Evolutionary conservation across 768 basidiomycete species (phyloP).

Genomic region (Kwoniella dejecticola): DNA sequence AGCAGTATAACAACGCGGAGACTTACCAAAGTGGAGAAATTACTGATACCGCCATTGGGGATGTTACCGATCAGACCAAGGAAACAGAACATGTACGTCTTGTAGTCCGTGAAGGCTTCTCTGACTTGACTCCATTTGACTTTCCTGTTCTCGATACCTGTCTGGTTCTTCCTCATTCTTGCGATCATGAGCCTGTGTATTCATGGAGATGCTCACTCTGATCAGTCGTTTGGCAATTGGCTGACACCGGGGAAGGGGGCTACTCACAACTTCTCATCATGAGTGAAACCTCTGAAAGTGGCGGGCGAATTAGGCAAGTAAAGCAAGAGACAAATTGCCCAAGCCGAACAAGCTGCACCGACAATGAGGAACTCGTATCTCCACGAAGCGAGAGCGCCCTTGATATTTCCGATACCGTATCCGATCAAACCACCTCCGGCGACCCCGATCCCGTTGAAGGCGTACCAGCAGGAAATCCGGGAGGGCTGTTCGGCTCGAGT

Average conservation of each 20-base stretch:
- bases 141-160: slow-evolving; percentile 52
- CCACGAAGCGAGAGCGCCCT: slow-evolving; percentile 54
- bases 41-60: slow-evolving; percentile 53
- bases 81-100: slow-evolving; percentile 54
- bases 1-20: too few species aligned
- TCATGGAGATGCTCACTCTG: too few species aligned
- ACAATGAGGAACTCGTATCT: slow-evolving; percentile 53
- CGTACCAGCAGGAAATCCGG: slow-evolving; percentile 57
- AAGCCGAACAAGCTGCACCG: slow-evolving; percentile 48
- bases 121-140: slow-evolving; percentile 53
- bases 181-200: slow-evolving; percentile 49
- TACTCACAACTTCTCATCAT: slow-evolving; percentile 50
- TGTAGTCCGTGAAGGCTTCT: slow-evolving; percentile 52
- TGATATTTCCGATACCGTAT: slow-evolving; percentile 55
- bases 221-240: too few species aligned
- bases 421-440: slow-evolving; percentile 58
- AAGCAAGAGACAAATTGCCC: slow-evolving; percentile 50
- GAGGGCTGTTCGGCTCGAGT: slow-evolving; percentile 58
- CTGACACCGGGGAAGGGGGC: too few species aligned
- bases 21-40: slow-evolving; percentile 31
- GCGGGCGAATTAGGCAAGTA: slow-evolving; percentile 54
- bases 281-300: slow-evolving; percentile 49
- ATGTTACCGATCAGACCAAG: slow-evolving; percentile 52
- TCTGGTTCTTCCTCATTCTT: slow-evolving; percentile 54
- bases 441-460: slow-evolving; percentile 58